A percentile compares a stretch with the other conserved stretches of the same genome.
These are phyloP conservation scores for Monotropa hypopitys DNA, from an alignment of 179 eudicot species.

Conservation along the genomic window DNA sequence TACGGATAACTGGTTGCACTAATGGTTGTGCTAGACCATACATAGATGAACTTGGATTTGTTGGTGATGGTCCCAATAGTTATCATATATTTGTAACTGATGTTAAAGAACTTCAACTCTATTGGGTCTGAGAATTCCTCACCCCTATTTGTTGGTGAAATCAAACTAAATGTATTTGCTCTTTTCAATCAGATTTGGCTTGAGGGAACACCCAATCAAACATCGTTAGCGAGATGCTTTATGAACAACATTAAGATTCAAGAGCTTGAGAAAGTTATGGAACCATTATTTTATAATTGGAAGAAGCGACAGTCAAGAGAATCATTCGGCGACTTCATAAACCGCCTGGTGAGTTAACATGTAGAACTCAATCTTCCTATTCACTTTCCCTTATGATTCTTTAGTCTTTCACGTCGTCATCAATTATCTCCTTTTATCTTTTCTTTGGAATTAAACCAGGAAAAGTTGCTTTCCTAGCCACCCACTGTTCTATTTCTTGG, in stretches of 20 bases:
- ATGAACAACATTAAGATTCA: constrained; percentile 88
- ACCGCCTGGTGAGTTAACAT: constrained; percentile 50
- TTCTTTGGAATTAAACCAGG: not conserved
- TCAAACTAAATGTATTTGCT: not conserved
- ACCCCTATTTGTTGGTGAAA: not conserved
- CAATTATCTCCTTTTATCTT: not conserved
- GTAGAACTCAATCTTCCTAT: not conserved
- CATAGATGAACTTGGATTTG: constrained; percentile 99
- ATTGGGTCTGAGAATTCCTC: not conserved
- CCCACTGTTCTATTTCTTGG: not conserved
- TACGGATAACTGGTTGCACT: constrained; percentile 93
- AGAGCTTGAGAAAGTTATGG: constrained; percentile 82
- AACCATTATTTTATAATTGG: constrained; percentile 89
- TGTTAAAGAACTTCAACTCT: not conserved
- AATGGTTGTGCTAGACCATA: constrained; percentile 98
- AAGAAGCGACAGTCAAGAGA: constrained; percentile 46
- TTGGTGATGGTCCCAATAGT: constrained; percentile 98
- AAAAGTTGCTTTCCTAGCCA: not conserved
- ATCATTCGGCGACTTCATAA: constrained; percentile 83
- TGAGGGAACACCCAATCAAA: constrained; percentile 91
- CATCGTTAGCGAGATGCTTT: constrained; percentile 52
- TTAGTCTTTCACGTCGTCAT: not conserved
- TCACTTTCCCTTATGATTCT: not conserved
- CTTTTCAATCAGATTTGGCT: constrained; percentile 63
- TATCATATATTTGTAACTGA: constrained; percentile 56